Evolutionary conservation across 108 stramenopile genomes (phyloP).

Genomic region (Conticribra guillardii): DNA sequence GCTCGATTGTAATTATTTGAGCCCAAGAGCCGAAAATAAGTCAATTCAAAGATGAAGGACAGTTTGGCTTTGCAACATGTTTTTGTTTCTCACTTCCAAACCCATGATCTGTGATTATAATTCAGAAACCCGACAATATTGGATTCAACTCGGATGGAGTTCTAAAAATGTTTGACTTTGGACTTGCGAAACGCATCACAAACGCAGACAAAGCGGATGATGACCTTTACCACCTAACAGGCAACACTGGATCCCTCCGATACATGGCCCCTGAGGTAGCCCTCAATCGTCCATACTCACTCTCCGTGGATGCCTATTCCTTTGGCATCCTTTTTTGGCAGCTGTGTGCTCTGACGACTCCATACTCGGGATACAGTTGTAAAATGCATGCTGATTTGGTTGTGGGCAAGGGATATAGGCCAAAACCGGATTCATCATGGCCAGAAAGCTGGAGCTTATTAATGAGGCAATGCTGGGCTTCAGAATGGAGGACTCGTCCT

Average conservation of each 20-base stretch:
- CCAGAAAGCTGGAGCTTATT: constrained; percentile 75
- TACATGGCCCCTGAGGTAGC: constrained; percentile 86
- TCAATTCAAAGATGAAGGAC: no score
- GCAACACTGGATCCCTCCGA: constrained; percentile 82
- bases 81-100: no score
- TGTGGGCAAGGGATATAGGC: constrained; percentile 71
- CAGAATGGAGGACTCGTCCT: constrained; percentile 57
- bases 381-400: constrained; percentile 81
- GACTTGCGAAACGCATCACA: constrained; percentile 75
- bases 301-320: constrained; percentile 78
- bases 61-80: not conserved
- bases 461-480: constrained; percentile 75
- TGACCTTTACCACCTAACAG: constrained; percentile 69
- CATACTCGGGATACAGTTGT: constrained; percentile 72
- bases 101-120: constrained; percentile 5
- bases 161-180: constrained; percentile 87
- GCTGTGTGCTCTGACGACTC: constrained; percentile 80
- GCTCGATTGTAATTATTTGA: no score
- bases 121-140: constrained; percentile 61
- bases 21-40: no score
- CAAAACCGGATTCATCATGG: constrained; percentile 76
- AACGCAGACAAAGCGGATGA: constrained; percentile 54
- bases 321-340: constrained; percentile 92
- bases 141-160: constrained; percentile 70
- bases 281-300: constrained; percentile 68